phyloP scores from a whole-genome alignment of 192 early-diverging fungal species.

The Backusella psychrophila region DNA sequence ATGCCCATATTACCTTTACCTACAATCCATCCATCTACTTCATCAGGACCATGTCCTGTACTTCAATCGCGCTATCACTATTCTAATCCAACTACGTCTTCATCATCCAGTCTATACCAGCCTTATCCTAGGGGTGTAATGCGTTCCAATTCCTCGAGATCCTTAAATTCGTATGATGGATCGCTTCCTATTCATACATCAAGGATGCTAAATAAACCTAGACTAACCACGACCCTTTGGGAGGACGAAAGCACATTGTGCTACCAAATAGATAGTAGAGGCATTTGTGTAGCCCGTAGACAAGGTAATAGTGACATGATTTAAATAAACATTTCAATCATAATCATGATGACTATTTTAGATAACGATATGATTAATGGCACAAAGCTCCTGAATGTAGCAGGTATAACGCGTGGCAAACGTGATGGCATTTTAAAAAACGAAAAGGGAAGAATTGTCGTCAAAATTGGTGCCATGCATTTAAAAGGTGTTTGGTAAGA shows the following conservation, averaged over 20 bases:
- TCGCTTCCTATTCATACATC: not conserved
- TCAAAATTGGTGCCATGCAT: slow-evolving; percentile 84
- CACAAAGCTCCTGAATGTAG: slow-evolving; percentile 81
- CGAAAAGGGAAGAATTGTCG: slow-evolving; percentile 78
- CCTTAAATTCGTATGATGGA: not conserved
- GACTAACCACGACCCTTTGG: slow-evolving; percentile 71
- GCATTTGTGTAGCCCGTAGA: slow-evolving; percentile 73
- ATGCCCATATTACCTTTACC: not conserved
- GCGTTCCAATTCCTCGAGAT: not conserved
- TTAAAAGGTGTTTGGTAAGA: slow-evolving; percentile 78
- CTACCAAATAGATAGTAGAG: slow-evolving; percentile 74
- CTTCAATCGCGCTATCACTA: not conserved
- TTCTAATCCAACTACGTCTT: not conserved
- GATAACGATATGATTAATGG: slow-evolving; percentile 87
- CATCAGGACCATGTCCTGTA: not conserved
- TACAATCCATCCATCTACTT: not conserved
- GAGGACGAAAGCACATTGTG: slow-evolving; percentile 77
- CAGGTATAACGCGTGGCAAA: slow-evolving; percentile 83
- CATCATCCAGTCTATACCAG: not conserved
- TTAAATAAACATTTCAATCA: not conserved
- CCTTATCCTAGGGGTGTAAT: not conserved
- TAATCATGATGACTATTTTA: slow-evolving; percentile 15
- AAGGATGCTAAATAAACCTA: slow-evolving; percentile 22
- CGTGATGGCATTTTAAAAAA: slow-evolving; percentile 84
- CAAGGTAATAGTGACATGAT: slow-evolving; percentile 38